These are phyloP conservation scores for Acanthamoeba castellanii DNA, from an alignment of 208 protist genomes.

Conservation along the genomic window DNA sequence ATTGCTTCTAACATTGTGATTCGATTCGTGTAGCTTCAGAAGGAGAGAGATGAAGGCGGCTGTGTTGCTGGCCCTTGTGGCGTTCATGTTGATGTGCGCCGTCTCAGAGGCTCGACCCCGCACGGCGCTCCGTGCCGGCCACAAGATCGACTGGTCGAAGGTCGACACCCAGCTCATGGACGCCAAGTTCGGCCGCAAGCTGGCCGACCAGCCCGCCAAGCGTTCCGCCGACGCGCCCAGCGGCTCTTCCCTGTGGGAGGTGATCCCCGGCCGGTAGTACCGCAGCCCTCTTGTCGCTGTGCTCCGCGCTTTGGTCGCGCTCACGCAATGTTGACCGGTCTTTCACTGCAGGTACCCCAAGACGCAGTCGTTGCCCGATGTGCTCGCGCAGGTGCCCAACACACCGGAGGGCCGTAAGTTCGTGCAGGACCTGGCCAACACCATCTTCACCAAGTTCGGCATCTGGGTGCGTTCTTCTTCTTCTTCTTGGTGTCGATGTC, in stretches of 20 bases:
- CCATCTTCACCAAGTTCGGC: conserved; percentile 54
- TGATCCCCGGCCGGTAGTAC: conserved; percentile 41
- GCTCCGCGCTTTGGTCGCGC: neutral
- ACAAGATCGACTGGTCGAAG: conserved; percentile 31
- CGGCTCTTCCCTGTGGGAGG: conserved; percentile 30
- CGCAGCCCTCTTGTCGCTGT: neutral
- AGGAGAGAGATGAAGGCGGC: neutral
- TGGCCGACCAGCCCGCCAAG: neutral
- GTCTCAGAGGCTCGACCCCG: neutral
- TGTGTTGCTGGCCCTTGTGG: neutral
- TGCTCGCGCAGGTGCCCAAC: conserved; percentile 65
- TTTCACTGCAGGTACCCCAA: conserved; percentile 61
- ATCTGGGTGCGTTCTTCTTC: conserved; percentile 66
- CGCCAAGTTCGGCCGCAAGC: conserved; percentile 27
- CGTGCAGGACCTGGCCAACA: conserved; percentile 51
- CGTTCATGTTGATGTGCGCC: neutral
- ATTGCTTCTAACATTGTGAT: too few species aligned
- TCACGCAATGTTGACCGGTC: neutral
- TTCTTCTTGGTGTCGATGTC: neutral
- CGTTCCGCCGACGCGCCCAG: neutral
- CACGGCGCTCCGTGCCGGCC: neutral
- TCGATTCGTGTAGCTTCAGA: too few species aligned
- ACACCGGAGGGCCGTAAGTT: conserved; percentile 67
- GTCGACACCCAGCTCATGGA: conserved; percentile 49
- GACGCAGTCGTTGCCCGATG: conserved; percentile 56